These are phyloP conservation scores for Gossypium longicalyx DNA, from an alignment of 345 rosid genomes.

Conservation along the genomic window DNA sequence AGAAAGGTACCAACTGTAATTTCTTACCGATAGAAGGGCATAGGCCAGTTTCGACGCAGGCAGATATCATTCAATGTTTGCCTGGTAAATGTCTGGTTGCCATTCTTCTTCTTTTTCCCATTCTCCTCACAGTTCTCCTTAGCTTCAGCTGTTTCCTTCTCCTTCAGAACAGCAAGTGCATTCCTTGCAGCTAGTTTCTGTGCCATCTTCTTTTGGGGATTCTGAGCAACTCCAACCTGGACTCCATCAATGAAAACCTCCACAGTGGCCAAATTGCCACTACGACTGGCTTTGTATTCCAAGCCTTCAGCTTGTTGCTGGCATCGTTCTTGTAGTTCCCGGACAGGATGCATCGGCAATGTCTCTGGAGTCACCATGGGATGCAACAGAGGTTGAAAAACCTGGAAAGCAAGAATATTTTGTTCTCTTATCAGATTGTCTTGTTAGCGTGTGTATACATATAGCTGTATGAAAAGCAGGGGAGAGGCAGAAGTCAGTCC, in stretches of 20 bases:
- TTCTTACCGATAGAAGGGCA: constrained; percentile 83
- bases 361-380: constrained; percentile 99
- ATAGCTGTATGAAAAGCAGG: not conserved
- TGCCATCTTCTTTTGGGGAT: constrained; percentile 99
- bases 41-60: constrained; percentile 93
- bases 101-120: constrained; percentile 66
- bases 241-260: constrained; percentile 94
- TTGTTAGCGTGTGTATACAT: not conserved
- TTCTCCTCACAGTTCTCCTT: constrained; percentile 44
- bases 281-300: constrained; percentile 83
- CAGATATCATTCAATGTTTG: constrained; percentile 93
- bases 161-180: constrained; percentile 77
- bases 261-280: constrained; percentile 87
- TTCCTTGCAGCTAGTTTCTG: constrained; percentile 98
- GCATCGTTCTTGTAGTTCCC: constrained; percentile 98
- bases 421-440: constrained; percentile 5
- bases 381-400: constrained; percentile 85
- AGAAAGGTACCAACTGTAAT: not conserved
- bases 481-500: not conserved
- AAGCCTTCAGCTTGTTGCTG: constrained; percentile 98
- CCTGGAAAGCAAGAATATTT: constrained; percentile 34
- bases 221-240: constrained; percentile 86
- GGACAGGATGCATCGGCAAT: constrained; percentile 99
- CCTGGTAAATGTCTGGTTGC: constrained; percentile 83
- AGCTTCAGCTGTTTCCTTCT: constrained; percentile 63